Base-by-base conservation (phyloP, 2,329 filamentous ascomycete species). In the Alternaria dauci region DNA sequence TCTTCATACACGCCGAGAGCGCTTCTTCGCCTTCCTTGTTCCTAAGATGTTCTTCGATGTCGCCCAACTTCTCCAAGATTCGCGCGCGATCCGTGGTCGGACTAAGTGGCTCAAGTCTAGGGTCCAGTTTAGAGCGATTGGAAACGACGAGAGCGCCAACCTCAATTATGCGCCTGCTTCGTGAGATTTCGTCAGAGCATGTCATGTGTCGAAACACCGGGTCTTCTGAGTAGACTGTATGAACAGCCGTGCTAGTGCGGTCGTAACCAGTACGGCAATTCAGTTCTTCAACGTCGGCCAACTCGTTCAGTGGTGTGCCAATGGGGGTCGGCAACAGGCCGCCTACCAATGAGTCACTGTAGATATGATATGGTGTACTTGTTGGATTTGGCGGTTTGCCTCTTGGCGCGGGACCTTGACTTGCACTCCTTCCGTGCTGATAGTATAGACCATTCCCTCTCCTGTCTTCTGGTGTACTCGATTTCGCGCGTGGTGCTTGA, bases 131-230 rank as follows among this genome's bases (percentile, higher is more conserved):
- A 3, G 20, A 28, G 5, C 47, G 58, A 5, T 61, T 62, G 25
- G 68, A 26, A 16, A 73, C 71, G 28, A 65, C 66, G 61, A 76
- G 67, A 4, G 73, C 72, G 8, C 75, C 75, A 14, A 77, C 67
- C 46, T 77, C 69, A 38, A 77, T 73, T 25, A 77, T 62, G 14
- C 63, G 63, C 8, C 52, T 48, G 50, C 74, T 76, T 16, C 62
- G 52, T 14, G 51, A 52, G 5, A 67, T 50, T 42, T 73, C 66
- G 2, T 65, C 59, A 6, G 58, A 53, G 7, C 51, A 53, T 11
- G 48, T 61, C 71, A 77, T 76, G n/a, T 68, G 67, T n/a, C 56
- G 56, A 12, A 25, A 23, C 28, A 51, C 11, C n/a, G n/a, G 28
- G 6, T 16, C 26, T 11, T 26, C 32, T 8, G 20, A 50, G 46